Base-by-base conservation (phyloP, 106 monocot species). In the Dioscorea alata region DNA sequence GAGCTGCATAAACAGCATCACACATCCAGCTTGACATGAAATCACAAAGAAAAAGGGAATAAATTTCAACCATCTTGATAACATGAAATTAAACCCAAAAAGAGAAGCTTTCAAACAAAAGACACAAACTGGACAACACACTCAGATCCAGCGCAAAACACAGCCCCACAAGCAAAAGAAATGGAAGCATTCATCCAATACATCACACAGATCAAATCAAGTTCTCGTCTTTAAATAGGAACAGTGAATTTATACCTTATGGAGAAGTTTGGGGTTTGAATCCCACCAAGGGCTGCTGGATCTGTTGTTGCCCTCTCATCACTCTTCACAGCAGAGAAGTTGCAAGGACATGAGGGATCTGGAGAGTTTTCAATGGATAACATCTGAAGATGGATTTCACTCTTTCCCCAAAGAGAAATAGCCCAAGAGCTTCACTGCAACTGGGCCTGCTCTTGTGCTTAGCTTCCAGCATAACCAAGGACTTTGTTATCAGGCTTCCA, bases 311-410 rank as follows among this genome's bases (percentile, higher is more conserved):
- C 75, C 59, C 56, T 73, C 64, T 84, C 81, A 81, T 83, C 76
- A 82, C 69, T 71, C 60, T 51, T 81, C 56, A 76, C 49, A 71
- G 50, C 48, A 56, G 70, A 22, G 70, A 49, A 14, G 31, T 80
- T 77, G 62, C 54, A 51, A 35, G 73, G 65, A 77, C 75, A 78
- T 60, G 81, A 71, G 57, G 77, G 72, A 28, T 74, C 85, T 80
- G 76, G 70, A 78, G 75, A 66, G 75, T 64, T 78, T 73, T 74
- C 90, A 83, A 64, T 61, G 79, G 94, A 88, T 80, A 91, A 91
- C 94, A 94, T 94, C 85, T 88, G 90, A 88, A 76, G 75, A 89
- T 33, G 74, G 35, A 67, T 80, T 85, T 75, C 90, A 71, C 79
- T 68, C 18, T 71, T 74, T 60, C 72, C 24, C 67, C 70, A 19